Conservation (phyloP, 2,329 filamentous ascomycete species). For the Acrocalymma vagum region DNA sequence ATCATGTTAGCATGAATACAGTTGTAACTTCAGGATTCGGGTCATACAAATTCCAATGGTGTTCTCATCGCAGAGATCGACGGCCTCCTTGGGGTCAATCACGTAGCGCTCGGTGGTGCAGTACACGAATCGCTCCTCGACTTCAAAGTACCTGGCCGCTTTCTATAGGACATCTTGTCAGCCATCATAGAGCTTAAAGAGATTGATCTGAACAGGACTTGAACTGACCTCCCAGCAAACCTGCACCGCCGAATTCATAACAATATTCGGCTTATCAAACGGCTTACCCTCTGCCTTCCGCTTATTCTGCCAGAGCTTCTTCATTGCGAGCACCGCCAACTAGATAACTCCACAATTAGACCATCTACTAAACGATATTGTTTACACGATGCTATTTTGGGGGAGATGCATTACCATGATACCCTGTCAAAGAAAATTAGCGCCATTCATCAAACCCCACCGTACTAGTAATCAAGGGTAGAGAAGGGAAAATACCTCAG, state of each 20-base stretch:
- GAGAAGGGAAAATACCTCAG: constrained; percentile 82
- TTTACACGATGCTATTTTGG: constrained; percentile 3
- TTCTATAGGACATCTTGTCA: constrained; percentile 57
- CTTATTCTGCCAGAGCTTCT: constrained; percentile 91
- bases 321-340: constrained; percentile 88
- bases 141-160: constrained; percentile 80
- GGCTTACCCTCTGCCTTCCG: constrained; percentile 85
- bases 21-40: not conserved
- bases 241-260: constrained; percentile 96
- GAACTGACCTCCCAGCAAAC: constrained; percentile 83
- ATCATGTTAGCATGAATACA: constrained; percentile 3
- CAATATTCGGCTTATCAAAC: constrained; percentile 81
- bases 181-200: too few species aligned
- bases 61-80: constrained; percentile 71
- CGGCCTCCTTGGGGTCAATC: constrained; percentile 69
- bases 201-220: too few species aligned
- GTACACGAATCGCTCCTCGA: constrained; percentile 84
- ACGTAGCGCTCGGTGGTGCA: constrained; percentile 69
- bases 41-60: constrained; percentile 82
- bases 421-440: too few species aligned
- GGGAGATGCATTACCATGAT: constrained; percentile 1
- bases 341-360: constrained; percentile 7
- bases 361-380: not conserved
- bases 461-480: not conserved
- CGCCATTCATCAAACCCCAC: too few species aligned